Evolutionary conservation across 495 filamentous ascomycete species (phyloP).

Genomic region (Parathielavia appendiculata): DNA sequence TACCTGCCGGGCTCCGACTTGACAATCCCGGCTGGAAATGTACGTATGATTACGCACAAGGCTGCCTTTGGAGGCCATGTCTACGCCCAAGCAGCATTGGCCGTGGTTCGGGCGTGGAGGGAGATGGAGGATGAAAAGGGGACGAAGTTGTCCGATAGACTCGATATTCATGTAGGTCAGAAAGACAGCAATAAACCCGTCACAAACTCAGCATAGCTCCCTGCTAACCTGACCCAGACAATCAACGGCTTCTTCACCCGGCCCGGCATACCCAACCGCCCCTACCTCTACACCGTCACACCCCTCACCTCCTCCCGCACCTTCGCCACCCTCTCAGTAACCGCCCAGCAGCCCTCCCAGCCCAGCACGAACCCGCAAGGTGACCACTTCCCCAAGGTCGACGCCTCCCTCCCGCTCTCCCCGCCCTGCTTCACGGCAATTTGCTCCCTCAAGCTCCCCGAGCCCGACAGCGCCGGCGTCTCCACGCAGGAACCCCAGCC

Average conservation of each 20-base stretch:
- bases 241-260: constrained; percentile 66
- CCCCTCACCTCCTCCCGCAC: constrained; percentile 51
- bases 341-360: constrained; percentile 44
- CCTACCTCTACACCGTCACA: constrained; percentile 56
- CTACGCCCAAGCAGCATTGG: constrained; percentile 60
- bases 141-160: constrained; percentile 20
- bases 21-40: constrained; percentile 10
- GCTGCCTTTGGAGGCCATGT: constrained; percentile 62
- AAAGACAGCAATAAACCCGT: too few species aligned
- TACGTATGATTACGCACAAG: constrained; percentile 7
- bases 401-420: constrained; percentile 34
- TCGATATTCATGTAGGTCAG: constrained; percentile 57
- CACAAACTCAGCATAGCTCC: neutral
- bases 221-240: constrained; percentile 39
- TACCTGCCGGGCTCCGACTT: constrained; percentile 33
- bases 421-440: constrained; percentile 57
- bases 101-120: constrained; percentile 48
- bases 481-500: constrained; percentile 33
- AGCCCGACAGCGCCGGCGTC: constrained; percentile 27
- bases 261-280: constrained; percentile 45
- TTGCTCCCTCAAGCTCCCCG: constrained; percentile 55
- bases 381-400: constrained; percentile 33
- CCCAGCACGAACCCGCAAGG: constrained; percentile 29
- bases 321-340: constrained; percentile 58
- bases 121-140: constrained; percentile 36